Conservation (phyloP, 192 early-diverging fungal genomes). For the Backusella luteola region DNA sequence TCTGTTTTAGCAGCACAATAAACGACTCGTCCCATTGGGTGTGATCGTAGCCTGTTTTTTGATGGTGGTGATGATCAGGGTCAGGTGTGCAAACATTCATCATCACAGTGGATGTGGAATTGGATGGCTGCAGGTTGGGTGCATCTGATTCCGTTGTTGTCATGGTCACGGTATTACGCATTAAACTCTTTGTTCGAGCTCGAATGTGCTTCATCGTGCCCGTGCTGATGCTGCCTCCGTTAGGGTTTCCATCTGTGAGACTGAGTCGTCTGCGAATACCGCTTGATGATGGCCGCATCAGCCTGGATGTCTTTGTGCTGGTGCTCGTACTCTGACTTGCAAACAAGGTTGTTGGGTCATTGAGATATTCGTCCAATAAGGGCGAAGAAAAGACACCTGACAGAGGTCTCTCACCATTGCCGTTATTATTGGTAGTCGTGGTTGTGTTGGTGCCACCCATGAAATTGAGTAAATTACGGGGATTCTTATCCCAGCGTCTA, state of each 20-base stretch:
- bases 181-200: slow-evolving; percentile 23
- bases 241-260: slow-evolving; percentile 17
- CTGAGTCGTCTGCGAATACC: slow-evolving; percentile 51
- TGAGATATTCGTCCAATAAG: slow-evolving; percentile 7
- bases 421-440: background rate
- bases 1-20: slow-evolving; percentile 58
- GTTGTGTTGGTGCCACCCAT: slow-evolving; percentile 16
- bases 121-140: background rate
- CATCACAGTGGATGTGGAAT: background rate
- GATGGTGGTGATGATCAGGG: slow-evolving; percentile 12
- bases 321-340: background rate
- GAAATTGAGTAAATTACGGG: slow-evolving; percentile 26
- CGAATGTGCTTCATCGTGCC: slow-evolving; percentile 8
- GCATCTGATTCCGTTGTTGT: slow-evolving; percentile 2
- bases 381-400: slow-evolving; percentile 11
- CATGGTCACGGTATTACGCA: slow-evolving; percentile 22
- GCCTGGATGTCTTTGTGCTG: slow-evolving; percentile 2
- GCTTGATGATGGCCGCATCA: slow-evolving; percentile 20
- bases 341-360: background rate
- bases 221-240: background rate
- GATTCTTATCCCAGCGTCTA: slow-evolving; percentile 38
- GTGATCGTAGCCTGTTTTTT: slow-evolving; percentile 24
- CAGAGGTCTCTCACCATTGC: slow-evolving; percentile 18
- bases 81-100: background rate
- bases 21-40: slow-evolving; percentile 59